Evolutionary conservation across 352 stramenopile species (phyloP), one percentile per base, ranked within the genome.

Genomic region (Globisporangium nagaii): DNA sequence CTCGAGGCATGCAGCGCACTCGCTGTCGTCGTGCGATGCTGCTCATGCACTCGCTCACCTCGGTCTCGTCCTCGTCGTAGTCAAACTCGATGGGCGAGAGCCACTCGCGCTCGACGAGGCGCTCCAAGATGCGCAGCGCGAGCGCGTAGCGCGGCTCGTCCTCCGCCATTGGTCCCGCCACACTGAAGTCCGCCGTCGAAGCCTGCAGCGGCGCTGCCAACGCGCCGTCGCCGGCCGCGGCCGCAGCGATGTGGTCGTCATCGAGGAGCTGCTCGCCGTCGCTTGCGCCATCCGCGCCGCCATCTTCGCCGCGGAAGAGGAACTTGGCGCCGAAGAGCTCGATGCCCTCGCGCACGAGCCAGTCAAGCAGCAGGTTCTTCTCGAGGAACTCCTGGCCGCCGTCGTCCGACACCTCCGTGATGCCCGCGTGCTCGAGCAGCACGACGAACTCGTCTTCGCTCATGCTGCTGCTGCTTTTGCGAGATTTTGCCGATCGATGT

Each of bases 381-480:
- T 87, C 76, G 47, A 90, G 74, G 52, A 81, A 92, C 63, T 92
- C 79, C 54, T 78, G 73, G 27, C 72, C 76, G 34, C 74, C 75
- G 44, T 80, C 78, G 32, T 93, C 79, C 52, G 75, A 83, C 20
- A 66, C 71, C 54, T 92, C 82, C 20, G 89, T 70, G 48, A 93
- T 73, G 19, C 82, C 82, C 15, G 82, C 79, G 60, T 93, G 79
- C 65, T 90, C 82, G 32, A 87, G 65, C 50, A 90, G 66, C 72
- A 93, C 79, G 30, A 93, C 80, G 57, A 93, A 93, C 65, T 90
- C 82, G 66, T 93, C 82, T 58, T 93, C 82, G 62, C 76, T 90
- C 76, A 88, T 89, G 28, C 22, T 50, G 31, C 13, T 45, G 6
- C 13, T 9, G 17, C 46, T 13, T 17, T 36, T 57, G n/a, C n/a